Conservation (phyloP, 495 filamentous ascomycete genomes). For the Penicillium coprophilum region DNA sequence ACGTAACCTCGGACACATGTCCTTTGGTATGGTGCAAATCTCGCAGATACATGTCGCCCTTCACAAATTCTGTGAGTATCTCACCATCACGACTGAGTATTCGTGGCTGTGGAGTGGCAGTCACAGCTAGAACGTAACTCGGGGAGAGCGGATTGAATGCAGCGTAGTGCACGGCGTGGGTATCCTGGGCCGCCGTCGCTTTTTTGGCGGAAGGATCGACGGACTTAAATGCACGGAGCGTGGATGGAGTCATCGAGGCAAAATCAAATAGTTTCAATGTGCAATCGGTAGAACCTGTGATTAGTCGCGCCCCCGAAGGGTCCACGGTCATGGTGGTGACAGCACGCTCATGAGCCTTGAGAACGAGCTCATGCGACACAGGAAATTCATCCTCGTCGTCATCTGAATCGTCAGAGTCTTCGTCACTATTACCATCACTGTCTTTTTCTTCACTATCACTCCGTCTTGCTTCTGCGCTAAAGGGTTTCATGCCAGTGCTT, state of each 20-base stretch:
- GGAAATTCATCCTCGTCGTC: conserved; percentile 88
- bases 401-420: conserved; percentile 52
- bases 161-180: conserved; percentile 81
- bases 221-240: conserved; percentile 87
- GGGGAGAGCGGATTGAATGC: conserved; percentile 84
- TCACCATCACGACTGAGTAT: conserved; percentile 88
- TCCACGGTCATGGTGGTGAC: conserved; percentile 83
- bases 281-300: conserved; percentile 88
- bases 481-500: conserved; percentile 17
- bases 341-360: conserved; percentile 89
- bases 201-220: conserved; percentile 83
- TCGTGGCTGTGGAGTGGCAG: conserved; percentile 84
- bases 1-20: conserved; percentile 85
- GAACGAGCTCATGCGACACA: conserved; percentile 84
- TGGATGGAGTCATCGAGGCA: conserved; percentile 90
- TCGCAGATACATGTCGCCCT: conserved; percentile 96
- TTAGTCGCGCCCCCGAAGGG: conserved; percentile 76
- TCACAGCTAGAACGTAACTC: conserved; percentile 77
- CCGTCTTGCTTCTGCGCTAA: conserved; percentile 22
- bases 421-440: conserved; percentile 48
- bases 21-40: conserved; percentile 98
- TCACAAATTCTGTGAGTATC: conserved; percentile 78
- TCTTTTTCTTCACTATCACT: conserved; percentile 29
- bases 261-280: conserved; percentile 93
- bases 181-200: conserved; percentile 68